Conservation (phyloP, 106 monocot genomes). For the Acanthochlamys bracteata region DNA sequence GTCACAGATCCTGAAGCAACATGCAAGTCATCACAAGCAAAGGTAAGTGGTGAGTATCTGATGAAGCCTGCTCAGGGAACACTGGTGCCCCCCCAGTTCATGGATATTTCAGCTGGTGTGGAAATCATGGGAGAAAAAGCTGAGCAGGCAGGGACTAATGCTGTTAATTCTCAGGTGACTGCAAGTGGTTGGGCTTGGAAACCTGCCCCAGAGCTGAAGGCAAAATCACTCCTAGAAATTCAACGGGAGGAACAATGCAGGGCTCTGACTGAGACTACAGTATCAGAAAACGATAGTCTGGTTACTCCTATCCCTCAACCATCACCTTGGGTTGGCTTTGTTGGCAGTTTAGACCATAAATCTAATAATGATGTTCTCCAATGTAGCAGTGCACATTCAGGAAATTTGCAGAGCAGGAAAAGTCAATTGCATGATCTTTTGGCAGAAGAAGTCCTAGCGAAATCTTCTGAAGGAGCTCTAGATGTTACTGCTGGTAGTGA, state of each 20-base stretch:
- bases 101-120: slow-evolving; percentile 3
- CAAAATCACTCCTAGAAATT: slow-evolving; percentile 86
- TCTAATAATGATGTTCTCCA: slow-evolving; percentile 20
- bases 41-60: slow-evolving; percentile 5
- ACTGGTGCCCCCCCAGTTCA: slow-evolving; percentile 11
- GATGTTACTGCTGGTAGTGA: slow-evolving; percentile 10
- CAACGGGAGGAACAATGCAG: slow-evolving; percentile 74
- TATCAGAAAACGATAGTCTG: slow-evolving; percentile 11
- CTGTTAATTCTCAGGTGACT: slow-evolving; percentile 11
- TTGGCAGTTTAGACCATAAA: slow-evolving; percentile 34
- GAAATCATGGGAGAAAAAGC: slow-evolving; percentile 17
- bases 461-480: slow-evolving; percentile 30
- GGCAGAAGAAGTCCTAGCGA: slow-evolving; percentile 65
- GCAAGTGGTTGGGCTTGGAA: slow-evolving; percentile 62
- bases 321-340: slow-evolving; percentile 29
- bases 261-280: slow-evolving; percentile 25
- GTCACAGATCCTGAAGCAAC: slow-evolving; percentile 16
- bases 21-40: slow-evolving; percentile 2
- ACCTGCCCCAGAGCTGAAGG: slow-evolving; percentile 53
- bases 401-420: slow-evolving; percentile 36
- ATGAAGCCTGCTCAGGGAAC: slow-evolving; percentile 6
- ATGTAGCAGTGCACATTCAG: neutral
- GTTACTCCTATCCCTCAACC: slow-evolving; percentile 1
- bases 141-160: slow-evolving; percentile 10
- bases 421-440: slow-evolving; percentile 74